Percentiles rank a stretch among this genome's conserved stretches.
Evolutionary conservation across 306 rosid genomes (phyloP).

Genomic region (Sicyos edulis): DNA sequence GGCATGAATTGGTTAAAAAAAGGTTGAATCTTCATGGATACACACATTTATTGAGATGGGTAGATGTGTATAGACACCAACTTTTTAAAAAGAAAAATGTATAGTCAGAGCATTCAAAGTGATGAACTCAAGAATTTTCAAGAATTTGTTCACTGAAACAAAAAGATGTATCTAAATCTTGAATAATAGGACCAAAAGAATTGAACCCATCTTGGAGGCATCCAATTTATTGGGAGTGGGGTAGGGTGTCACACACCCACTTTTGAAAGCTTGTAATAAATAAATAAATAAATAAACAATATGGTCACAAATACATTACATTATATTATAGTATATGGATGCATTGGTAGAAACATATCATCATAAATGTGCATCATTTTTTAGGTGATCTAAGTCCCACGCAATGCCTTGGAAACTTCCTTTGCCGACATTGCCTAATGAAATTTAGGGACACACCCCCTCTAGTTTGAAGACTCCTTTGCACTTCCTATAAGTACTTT

Average conservation of each 20-base stretch:
- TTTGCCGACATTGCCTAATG: slow-evolving; percentile 14
- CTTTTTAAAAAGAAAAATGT: too few species aligned
- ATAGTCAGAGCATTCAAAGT: neutral
- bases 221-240: slow-evolving; percentile 20
- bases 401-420: slow-evolving; percentile 8
- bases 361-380: slow-evolving; percentile 18
- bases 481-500: too few species aligned
- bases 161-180: neutral
- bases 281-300: neutral
- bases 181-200: neutral
- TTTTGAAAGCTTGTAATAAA: slow-evolving; percentile 10
- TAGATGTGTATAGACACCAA: neutral
- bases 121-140: neutral
- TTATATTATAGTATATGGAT: neutral
- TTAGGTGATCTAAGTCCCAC: too few species aligned
- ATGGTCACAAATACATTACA: slow-evolving; percentile 12
- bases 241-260: neutral
- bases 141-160: too few species aligned
- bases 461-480: too few species aligned
- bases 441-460: neutral
- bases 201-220: neutral
- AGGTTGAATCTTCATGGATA: neutral
- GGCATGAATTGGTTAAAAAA: neutral
- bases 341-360: slow-evolving; percentile 18
- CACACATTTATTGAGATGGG: neutral